These are phyloP conservation scores for Malassezia cuniculi DNA, from an alignment of 1,284 basidiomycete species.

Conservation along the genomic window DNA sequence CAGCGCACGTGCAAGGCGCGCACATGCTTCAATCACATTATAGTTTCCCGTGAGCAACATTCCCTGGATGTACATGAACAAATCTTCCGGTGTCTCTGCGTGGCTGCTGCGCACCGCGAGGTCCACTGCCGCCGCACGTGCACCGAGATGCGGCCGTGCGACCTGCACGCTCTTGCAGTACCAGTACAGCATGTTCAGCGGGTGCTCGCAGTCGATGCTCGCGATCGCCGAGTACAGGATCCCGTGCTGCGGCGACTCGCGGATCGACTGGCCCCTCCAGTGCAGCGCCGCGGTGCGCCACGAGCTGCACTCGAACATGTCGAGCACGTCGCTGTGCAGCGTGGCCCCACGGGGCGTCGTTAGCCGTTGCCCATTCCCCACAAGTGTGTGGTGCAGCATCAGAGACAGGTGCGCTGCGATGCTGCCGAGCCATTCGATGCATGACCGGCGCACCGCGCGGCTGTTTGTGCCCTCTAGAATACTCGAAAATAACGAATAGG, in stretches of 20 bases:
- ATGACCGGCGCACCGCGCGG: conserved; percentile 60
- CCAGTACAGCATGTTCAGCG: conserved; percentile 77
- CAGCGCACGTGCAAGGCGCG: conserved; percentile 1
- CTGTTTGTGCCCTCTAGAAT: conserved; percentile 71
- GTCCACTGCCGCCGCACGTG: conserved; percentile 71
- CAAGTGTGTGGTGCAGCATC: conserved; percentile 47
- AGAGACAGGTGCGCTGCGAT: conserved; percentile 90
- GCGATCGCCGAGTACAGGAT: conserved; percentile 91
- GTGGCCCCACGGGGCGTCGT: background rate
- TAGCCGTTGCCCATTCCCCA: conserved; percentile 22
- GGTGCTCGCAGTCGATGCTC: conserved; percentile 64
- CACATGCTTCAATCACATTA: conserved; percentile 49
- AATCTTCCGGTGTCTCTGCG: conserved; percentile 62
- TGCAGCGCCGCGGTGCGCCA: conserved; percentile 80
- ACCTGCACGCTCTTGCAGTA: conserved; percentile 68
- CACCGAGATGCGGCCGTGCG: conserved; percentile 64
- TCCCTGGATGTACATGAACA: conserved; percentile 83
- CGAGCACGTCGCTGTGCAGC: background rate
- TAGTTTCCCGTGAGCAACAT: conserved; percentile 90
- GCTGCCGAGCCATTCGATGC: conserved; percentile 93
- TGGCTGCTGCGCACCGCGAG: conserved; percentile 55
- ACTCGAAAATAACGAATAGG: conserved; percentile 83
- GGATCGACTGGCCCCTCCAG: conserved; percentile 80
- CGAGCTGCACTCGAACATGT: conserved; percentile 50
- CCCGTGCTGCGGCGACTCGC: conserved; percentile 76